These are phyloP conservation scores for Ustilaginoidea virens DNA, from an alignment of 2,329 filamentous ascomycete species.

Conservation along the genomic window DNA sequence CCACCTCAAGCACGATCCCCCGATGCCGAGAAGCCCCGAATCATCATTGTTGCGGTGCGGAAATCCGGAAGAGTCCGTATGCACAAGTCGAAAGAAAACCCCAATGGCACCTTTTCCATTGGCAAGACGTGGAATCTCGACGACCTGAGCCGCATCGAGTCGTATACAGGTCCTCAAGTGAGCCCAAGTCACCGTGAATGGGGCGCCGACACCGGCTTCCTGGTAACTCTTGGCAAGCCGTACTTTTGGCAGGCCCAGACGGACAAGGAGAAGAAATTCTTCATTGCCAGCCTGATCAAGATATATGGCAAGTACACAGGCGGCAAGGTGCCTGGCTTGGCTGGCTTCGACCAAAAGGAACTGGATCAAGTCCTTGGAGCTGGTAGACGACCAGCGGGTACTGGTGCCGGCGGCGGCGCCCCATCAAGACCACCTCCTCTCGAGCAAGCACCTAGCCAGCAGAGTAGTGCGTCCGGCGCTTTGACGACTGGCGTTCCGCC, in stretches of 20 bases:
- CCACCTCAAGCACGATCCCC: constrained; percentile 58
- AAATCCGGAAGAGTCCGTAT: constrained; percentile 86
- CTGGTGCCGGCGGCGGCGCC: constrained; percentile 10
- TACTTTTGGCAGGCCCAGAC: constrained; percentile 96
- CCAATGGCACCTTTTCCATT: constrained; percentile 87
- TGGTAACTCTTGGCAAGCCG: constrained; percentile 78
- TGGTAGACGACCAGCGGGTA: constrained; percentile 24
- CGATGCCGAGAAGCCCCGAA: constrained; percentile 69
- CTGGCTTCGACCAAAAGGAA: constrained; percentile 71
- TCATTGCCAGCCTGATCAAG: constrained; percentile 89
- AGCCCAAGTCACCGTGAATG: constrained; percentile 50
- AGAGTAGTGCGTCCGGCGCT: constrained; percentile 7
- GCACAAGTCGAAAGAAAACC: constrained; percentile 94
- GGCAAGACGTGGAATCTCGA: constrained; percentile 98
- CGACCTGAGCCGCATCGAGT: constrained; percentile 71
- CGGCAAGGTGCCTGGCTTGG: constrained; percentile 61
- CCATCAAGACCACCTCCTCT: constrained; percentile 11
- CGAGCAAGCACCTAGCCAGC: constrained; percentile 11
- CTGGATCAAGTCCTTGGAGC: constrained; percentile 57
- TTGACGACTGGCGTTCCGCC: constrained; percentile 6
- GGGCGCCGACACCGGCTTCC: constrained; percentile 73
- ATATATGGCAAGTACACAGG: constrained; percentile 95
- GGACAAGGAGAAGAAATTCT: constrained; percentile 95
- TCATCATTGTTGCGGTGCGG: constrained; percentile 86
- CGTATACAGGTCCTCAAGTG: constrained; percentile 50